Conservation (phyloP, 345 rosid genomes). For the Cardamine chenopodiifolia region DNA sequence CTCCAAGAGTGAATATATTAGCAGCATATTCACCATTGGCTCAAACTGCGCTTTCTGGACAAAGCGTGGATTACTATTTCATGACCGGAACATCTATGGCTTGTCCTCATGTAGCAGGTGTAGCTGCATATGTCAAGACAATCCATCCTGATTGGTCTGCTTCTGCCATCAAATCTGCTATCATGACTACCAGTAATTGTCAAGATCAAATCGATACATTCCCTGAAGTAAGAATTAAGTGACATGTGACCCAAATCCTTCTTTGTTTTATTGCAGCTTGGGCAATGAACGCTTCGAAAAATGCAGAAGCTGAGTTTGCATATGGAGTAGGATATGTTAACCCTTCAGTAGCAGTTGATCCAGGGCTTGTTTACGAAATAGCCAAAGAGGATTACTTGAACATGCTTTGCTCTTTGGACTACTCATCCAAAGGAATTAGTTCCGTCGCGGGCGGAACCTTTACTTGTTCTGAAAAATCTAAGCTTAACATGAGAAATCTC, state of each 20-base stretch:
- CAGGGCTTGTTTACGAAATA: constrained; percentile 53
- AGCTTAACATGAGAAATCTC: constrained; percentile 31
- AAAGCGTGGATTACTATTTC: constrained; percentile 37
- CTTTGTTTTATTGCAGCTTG: constrained; percentile 31
- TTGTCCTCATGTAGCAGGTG: constrained; percentile 70
- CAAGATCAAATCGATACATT: not conserved
- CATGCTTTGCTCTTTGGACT: constrained; percentile 48
- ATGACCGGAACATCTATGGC: constrained; percentile 74
- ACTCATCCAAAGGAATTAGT: constrained; percentile 14
- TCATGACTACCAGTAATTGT: constrained; percentile 69
- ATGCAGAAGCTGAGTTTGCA: constrained; percentile 47
- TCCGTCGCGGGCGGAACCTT: constrained; percentile 30
- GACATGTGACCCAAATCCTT: not conserved
- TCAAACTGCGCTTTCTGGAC: constrained; percentile 29
- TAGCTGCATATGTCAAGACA: constrained; percentile 54
- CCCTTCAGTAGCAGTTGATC: constrained; percentile 44
- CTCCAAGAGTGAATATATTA: constrained; percentile 50
- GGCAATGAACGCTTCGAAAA: constrained; percentile 43
- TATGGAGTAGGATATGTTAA: constrained; percentile 52
- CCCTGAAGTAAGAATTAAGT: too few species aligned
- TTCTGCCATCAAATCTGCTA: constrained; percentile 68
- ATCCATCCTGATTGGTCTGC: constrained; percentile 51
- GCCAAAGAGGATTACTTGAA: constrained; percentile 42
- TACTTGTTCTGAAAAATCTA: constrained; percentile 36
- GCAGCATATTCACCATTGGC: constrained; percentile 45